Base-by-base conservation (phyloP, 345 rosid genomes). In the Citrus inodora region DNA sequence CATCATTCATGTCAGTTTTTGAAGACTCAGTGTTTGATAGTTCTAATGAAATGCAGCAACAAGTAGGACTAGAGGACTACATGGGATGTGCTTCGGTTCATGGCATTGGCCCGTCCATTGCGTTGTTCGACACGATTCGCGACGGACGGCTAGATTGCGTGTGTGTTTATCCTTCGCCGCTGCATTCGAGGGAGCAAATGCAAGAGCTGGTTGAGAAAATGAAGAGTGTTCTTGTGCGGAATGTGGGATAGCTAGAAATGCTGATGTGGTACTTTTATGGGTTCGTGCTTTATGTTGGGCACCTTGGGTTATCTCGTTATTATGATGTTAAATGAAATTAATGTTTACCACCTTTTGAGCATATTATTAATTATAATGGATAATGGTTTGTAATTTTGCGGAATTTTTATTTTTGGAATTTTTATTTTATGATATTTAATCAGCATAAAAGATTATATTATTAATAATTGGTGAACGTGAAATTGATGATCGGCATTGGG, bases 181-280 rank as follows among this genome's bases (percentile, higher is more conserved):
- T 89, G 87, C 88, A 87, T 71, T 87, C 92, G 0, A 85, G 89
- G 82, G 87, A 84, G 69, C 88, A 86, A 72, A 84, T 89, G 85
- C 77, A 51, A 70, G 80, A 58, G 64, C 74, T 87, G 28, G 76
- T 80, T 40, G 85, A 83, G 53, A 55, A 63, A 27, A 89, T 89
- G 86, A 89, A 81, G 85, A 30, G 51, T 10, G 67, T 83, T 70
- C 88, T 89, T 24, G 79, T 79, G 19, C 85, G 81, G 55, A 70
- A 76, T 38, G 51, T 46, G 51, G 51, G 17, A n/a, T 21, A n/a
- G 30, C 17, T 61, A 11, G 33, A 59, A 22, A 7, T 28, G 2
- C 17, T 27, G 13, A 60, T 30, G 6, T 9, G 19, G 8, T 64
- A 64, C 33, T 7, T 28, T 30, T 14, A 14, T 16, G 30, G 30